Evolutionary conservation across 2,329 filamentous ascomycete species (phyloP).

Genomic region (Diaporthe citriasiana): DNA sequence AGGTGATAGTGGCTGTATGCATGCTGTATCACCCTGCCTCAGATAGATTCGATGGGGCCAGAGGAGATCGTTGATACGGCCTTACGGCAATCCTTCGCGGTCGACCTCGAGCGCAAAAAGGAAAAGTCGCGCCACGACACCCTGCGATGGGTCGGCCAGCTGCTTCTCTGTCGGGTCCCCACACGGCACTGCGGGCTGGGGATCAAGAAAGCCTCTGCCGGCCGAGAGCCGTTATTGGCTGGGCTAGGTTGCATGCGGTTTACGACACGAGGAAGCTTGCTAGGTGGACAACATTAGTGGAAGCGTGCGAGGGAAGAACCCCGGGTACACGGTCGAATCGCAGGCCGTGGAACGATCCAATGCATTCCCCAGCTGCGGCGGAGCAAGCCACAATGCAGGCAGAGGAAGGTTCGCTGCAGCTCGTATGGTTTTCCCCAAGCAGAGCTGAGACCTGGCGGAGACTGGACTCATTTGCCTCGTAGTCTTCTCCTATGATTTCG

Average conservation of each 20-base stretch:
- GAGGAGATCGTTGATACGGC: neutral
- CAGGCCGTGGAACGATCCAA: constrained; percentile 3
- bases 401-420: constrained; percentile 22
- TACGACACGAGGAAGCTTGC: constrained; percentile 24
- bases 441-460: neutral
- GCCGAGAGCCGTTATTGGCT: constrained; percentile 10
- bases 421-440: neutral
- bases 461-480: neutral
- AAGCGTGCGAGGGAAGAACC: constrained; percentile 15
- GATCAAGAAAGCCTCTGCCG: constrained; percentile 13
- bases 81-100: constrained; percentile 3
- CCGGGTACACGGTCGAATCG: constrained; percentile 24
- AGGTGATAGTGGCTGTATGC: constrained; percentile 27
- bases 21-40: neutral
- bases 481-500: neutral
- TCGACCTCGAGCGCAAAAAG: constrained; percentile 6
- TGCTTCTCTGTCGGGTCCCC: constrained; percentile 24
- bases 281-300: constrained; percentile 12
- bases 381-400: constrained; percentile 25
- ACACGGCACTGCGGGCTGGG: constrained; percentile 19
- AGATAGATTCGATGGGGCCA: neutral
- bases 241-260: neutral
- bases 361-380: neutral
- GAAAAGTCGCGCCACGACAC: constrained; percentile 37
- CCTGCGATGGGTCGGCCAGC: neutral